Evolutionary conservation across 495 filamentous ascomycete genomes (phyloP).

Genomic region (Clohesyomyces aquaticus): DNA sequence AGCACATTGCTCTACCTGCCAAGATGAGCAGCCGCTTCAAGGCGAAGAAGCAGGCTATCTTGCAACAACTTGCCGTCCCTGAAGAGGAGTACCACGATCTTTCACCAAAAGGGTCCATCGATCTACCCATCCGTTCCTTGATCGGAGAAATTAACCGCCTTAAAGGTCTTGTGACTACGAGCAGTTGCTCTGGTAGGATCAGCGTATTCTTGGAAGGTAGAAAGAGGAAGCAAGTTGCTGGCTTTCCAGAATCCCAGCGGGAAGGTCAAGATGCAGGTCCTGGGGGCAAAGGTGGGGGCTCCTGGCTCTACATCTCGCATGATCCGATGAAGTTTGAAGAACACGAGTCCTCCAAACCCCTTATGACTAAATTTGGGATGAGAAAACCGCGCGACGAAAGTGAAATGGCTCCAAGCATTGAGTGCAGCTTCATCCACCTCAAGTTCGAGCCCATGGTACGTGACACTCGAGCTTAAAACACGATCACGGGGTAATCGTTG

Average conservation of each 20-base stretch:
- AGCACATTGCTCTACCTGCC: background rate
- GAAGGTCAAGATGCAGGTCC: slow-evolving; percentile 37
- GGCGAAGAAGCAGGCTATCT: slow-evolving; percentile 66
- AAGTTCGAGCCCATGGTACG: slow-evolving; percentile 94
- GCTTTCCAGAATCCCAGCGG: background rate
- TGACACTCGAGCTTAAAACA: background rate
- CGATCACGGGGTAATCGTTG: slow-evolving; percentile 15
- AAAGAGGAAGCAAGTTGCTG: slow-evolving; percentile 55
- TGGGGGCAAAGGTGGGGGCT: slow-evolving; percentile 78
- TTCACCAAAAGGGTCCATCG: slow-evolving; percentile 85
- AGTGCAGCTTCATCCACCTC: slow-evolving; percentile 68
- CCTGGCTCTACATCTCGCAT: slow-evolving; percentile 89
- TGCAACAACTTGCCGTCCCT: slow-evolving; percentile 64
- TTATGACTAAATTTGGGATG: slow-evolving; percentile 27
- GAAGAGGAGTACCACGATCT: slow-evolving; percentile 71
- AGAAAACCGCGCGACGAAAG: background rate
- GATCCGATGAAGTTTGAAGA: slow-evolving; percentile 58
- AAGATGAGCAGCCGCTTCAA: slow-evolving; percentile 51
- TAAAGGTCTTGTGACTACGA: slow-evolving; percentile 82
- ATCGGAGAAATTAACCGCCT: slow-evolving; percentile 73
- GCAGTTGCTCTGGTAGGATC: slow-evolving; percentile 83
- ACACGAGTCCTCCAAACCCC: background rate
- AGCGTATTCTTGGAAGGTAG: slow-evolving; percentile 84
- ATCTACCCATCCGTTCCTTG: slow-evolving; percentile 72
- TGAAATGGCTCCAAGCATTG: slow-evolving; percentile 19